phyloP scores from a whole-genome alignment of 805 yeast genomes.

The Saturnispora halmiae region DNA sequence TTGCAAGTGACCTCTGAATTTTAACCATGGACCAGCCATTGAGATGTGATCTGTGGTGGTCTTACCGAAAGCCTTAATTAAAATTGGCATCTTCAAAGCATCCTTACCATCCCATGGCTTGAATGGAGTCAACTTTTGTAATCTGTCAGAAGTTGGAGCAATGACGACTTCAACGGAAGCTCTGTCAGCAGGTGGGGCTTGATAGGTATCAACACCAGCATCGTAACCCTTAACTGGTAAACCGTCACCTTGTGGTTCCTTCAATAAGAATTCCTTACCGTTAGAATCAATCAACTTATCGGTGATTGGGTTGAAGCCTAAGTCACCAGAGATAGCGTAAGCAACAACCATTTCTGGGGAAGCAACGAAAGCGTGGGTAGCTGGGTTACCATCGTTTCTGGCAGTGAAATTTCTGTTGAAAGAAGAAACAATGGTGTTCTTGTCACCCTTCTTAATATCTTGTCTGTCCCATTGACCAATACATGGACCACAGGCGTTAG shows the following conservation, averaged over 20 bases:
- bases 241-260: constrained; percentile 76
- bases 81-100: constrained; percentile 78
- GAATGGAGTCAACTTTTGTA: constrained; percentile 90
- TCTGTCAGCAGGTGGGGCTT: constrained; percentile 93
- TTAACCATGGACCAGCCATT: constrained; percentile 99
- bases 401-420: constrained; percentile 97
- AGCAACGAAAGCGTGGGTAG: constrained; percentile 95
- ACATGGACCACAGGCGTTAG: constrained; percentile 99
- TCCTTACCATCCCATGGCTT: constrained; percentile 96
- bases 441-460: constrained; percentile 54
- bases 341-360: constrained; percentile 98
- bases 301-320: constrained; percentile 82
- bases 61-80: constrained; percentile 94
- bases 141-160: constrained; percentile 89
- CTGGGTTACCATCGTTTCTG: constrained; percentile 97
- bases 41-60: constrained; percentile 99
- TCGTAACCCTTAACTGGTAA: constrained; percentile 66
- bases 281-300: constrained; percentile 67
- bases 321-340: constrained; percentile 89
- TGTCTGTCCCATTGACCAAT: constrained; percentile 99
- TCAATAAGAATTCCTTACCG: constrained; percentile 69
- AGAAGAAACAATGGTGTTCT: constrained; percentile 89
- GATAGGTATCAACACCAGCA: constrained; percentile 73
- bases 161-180: constrained; percentile 62
- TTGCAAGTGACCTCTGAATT: constrained; percentile 99